Conservation (phyloP, 1,284 basidiomycete genomes). For the Melampsora americana region DNA sequence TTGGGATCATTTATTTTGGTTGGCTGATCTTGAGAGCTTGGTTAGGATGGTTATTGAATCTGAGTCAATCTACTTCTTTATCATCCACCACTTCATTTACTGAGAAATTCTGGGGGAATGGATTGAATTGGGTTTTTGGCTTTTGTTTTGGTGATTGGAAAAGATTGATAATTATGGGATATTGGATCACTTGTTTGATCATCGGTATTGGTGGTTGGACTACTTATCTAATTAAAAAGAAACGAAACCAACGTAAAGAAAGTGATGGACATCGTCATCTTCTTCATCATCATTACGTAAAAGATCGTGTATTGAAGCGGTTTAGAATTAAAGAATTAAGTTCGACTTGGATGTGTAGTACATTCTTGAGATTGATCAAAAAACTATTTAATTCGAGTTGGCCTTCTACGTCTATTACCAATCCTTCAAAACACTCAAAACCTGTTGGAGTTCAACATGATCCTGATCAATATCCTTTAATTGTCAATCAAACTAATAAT, state of each 20-base stretch:
- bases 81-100: not conserved
- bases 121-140: not conserved
- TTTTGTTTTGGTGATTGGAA: constrained; percentile 13
- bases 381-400: too few species aligned
- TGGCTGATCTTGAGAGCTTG: constrained; percentile 18
- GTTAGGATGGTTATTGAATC: constrained; percentile 40
- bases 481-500: constrained; percentile 80
- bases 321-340: too few species aligned
- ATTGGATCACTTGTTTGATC: constrained; percentile 31
- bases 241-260: not conserved
- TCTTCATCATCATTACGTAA: too few species aligned
- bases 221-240: constrained; percentile 29
- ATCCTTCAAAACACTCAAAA: too few species aligned
- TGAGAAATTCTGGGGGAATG: not conserved
- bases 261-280: too few species aligned
- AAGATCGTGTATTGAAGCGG: too few species aligned
- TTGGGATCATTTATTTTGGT: constrained; percentile 13
- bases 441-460: too few species aligned
- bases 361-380: too few species aligned
- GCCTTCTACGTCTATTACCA: not conserved
- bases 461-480: too few species aligned
- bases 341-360: too few species aligned
- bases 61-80: not conserved
- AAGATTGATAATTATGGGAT: constrained; percentile 20
- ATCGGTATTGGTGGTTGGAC: constrained; percentile 36